Percentiles rank a stretch among this genome's conserved stretches.
phyloP scores from a whole-genome alignment of 805 yeast genomes.

The Phaffomyces opuntiae region DNA sequence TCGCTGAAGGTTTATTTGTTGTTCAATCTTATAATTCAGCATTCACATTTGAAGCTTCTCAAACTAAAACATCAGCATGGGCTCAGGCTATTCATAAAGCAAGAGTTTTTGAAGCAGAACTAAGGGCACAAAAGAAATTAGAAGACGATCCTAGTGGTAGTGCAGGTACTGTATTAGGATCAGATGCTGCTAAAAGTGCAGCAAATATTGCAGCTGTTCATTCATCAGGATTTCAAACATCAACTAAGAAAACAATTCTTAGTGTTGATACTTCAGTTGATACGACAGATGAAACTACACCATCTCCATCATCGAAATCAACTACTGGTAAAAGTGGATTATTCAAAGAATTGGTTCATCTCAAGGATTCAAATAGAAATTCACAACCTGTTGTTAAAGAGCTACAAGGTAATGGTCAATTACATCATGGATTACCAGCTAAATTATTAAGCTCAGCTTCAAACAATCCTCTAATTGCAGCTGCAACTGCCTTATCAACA shows the following conservation, averaged over 20 bases:
- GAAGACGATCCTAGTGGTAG: conserved; percentile 25
- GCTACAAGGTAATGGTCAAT: conserved; percentile 24
- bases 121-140: conserved; percentile 23
- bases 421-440: conserved; percentile 29
- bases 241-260: background rate
- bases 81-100: conserved; percentile 45
- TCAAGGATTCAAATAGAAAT: conserved; percentile 16
- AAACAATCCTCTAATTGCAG: conserved; percentile 15
- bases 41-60: conserved; percentile 50
- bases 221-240: conserved; percentile 8
- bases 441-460: background rate
- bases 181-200: conserved; percentile 32
- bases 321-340: conserved; percentile 20
- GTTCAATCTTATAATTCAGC: conserved; percentile 49
- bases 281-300: background rate
- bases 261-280: conserved; percentile 2
- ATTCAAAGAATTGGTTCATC: conserved; percentile 28
- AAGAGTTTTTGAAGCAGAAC: conserved; percentile 41
- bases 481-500: conserved; percentile 17
- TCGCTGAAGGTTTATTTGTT: conserved; percentile 41
- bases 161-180: conserved; percentile 27
- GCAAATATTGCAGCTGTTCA: conserved; percentile 25
- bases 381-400: conserved; percentile 12
- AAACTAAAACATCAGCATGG: conserved; percentile 49
- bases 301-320: conserved; percentile 4